Evolutionary conservation across 2,329 filamentous ascomycete species (phyloP), one percentile per base, ranked within the genome.

Genomic region (Metarhizium humberi): DNA sequence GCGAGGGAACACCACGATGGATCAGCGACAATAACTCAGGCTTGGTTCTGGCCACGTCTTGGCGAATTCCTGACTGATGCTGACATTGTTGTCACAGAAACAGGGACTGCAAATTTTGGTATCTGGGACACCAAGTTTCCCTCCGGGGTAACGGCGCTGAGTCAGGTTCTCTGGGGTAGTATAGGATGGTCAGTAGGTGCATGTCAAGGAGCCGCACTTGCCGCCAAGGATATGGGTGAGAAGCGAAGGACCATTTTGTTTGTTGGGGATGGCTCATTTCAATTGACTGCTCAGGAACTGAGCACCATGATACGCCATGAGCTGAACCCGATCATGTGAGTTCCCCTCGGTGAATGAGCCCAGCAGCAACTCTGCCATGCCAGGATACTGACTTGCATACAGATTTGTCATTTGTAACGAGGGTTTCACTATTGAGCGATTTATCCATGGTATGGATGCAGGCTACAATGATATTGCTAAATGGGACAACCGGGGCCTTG

Each of bases 391-490:
- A 50, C 25, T 50, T 25, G 32, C 16, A 20, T 6, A 11, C 55
- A 83, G 81, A 59, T 92, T 95, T 68, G 78, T 94, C 59, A 86
- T 95, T 61, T 90, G 88, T 77, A 95, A 95, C 68, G 83, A 92
- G 45, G 91, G 91, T 11, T 95, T 88, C 73, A 94, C 90, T 10
- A 94, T 95, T 67, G 91, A 96, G 73, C 84, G 91, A 34, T 88
- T 83, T 68, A 95, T 95, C 64, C 90, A 95, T 70, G 90, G 90
- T 53, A 87, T 87, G 83, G 76, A 91, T 8, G 88, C 82, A 36
- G 68, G 67, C 30, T 95, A 95, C 75, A 95, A 96, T 66, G 88
- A 95, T 66, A 85, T 95, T 55, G 78, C 81, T 56, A 69, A 75
- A 11, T 95, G 91, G 91, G 77, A 86, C 52, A 88, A 86, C 75